Evolutionary conservation across 2,329 filamentous ascomycete genomes (phyloP).

Genomic region (Venturia nashicola): DNA sequence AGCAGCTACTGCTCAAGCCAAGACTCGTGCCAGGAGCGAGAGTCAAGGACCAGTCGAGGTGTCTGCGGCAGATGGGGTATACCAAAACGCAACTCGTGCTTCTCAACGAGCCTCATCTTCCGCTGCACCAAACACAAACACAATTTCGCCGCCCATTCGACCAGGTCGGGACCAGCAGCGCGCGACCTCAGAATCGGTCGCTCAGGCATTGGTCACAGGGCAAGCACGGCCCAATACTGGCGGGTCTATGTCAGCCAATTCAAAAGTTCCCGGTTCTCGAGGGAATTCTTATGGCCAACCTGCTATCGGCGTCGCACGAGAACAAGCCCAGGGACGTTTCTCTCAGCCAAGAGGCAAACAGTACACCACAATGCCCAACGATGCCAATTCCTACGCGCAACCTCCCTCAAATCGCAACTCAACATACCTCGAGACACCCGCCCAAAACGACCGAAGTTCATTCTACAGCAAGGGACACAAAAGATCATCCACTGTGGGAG

Average conservation of each 20-base stretch:
- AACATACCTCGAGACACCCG: constrained; percentile 20
- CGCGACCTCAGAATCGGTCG: constrained; percentile 32
- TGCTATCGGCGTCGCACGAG: constrained; percentile 73
- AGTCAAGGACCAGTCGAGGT: constrained; percentile 40
- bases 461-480: constrained; percentile 45
- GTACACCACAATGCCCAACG: constrained; percentile 34
- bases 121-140: constrained; percentile 8
- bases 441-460: constrained; percentile 35
- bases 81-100: constrained; percentile 19
- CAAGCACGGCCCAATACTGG: constrained; percentile 59
- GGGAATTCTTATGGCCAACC: constrained; percentile 77
- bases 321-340: constrained; percentile 80
- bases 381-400: neutral
- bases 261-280: constrained; percentile 53
- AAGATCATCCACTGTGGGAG: constrained; percentile 44
- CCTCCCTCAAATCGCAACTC: neutral
- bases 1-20: constrained; percentile 20
- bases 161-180: constrained; percentile 35
- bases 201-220: constrained; percentile 25
- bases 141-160: constrained; percentile 23
- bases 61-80: constrained; percentile 13
- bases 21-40: constrained; percentile 42
- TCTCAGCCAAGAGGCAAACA: constrained; percentile 60
- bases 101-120: constrained; percentile 2
- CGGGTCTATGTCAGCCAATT: constrained; percentile 53